Evolutionary conservation across 2,329 filamentous ascomycete species (phyloP), one percentile per base, ranked within the genome.

Genomic region (Penicillium sp.): DNA sequence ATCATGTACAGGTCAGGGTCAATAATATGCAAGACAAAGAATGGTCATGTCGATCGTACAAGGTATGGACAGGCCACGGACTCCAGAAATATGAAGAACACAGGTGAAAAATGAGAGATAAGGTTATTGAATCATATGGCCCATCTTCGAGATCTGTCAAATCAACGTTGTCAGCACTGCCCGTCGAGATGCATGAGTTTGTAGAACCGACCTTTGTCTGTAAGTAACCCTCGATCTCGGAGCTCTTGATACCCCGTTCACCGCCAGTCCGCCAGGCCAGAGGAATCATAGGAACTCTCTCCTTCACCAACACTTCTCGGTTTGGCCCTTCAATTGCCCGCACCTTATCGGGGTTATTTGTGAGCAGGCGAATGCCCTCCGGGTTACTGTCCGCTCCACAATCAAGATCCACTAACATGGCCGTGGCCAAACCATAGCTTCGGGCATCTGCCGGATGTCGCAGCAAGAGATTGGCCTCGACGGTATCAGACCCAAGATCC

Each of bases 281-380:
- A 3, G 94, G 94, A 51, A 99, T 86, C 94, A 99, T 99, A 1
- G 92, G 87, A 11, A 99, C 92, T 41, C 94, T 78, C 73, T 97
- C 92, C 60, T 82, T 89, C 2, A 99, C 94, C 8, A 88, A 81
- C 11, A 99, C 81, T 74, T 99, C 92, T 10, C 91, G 79, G 59
- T 89, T 89, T 0, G 92, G 92, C 0, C 94, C 94, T 70, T 99
- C 94, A 0, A 99, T 89, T 0, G 94, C 94, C 14, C 90, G 80
- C 38, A 99, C 89, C 77, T 99, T 99, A 63, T 99, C 94, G 0
- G 94, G 94, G 65, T 99, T 99, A 70, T 99, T 99, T 9, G 94
- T 99, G 63, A 99, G 75, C 45, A 99, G 75, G 31, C 89, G 80
- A 47, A 97, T 86, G 13, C 75, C 75, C 27, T 71, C 65, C 22